Conservation (phyloP, 345 rosid species). For the Leavenworthia alabamica region DNA sequence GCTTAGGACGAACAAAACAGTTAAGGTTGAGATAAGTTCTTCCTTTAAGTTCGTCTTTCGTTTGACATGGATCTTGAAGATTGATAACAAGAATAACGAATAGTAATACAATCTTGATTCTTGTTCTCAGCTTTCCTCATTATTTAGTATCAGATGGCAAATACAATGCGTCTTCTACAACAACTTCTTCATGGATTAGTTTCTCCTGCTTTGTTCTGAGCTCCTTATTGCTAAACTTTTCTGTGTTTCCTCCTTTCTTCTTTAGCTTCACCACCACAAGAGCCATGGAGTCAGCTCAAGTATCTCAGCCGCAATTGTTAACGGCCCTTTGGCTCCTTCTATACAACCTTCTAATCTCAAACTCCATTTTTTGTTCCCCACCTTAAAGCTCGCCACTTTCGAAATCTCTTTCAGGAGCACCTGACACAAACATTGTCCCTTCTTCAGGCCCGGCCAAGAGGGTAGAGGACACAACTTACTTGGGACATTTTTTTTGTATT, state of each 20-base stretch:
- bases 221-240: slow-evolving; percentile 64
- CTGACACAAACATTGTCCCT: slow-evolving; percentile 48
- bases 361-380: slow-evolving; percentile 73
- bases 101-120: slow-evolving; percentile 2
- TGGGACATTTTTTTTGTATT: too few species aligned
- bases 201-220: slow-evolving; percentile 70
- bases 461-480: too few species aligned
- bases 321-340: slow-evolving; percentile 58
- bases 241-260: slow-evolving; percentile 79
- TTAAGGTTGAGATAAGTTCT: slow-evolving; percentile 12
- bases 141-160: slow-evolving; percentile 66
- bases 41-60: slow-evolving; percentile 10
- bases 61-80: not conserved
- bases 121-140: slow-evolving; percentile 25
- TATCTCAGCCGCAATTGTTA: slow-evolving; percentile 61
- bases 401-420: slow-evolving; percentile 72
- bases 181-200: slow-evolving; percentile 33
- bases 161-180: slow-evolving; percentile 26
- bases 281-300: slow-evolving; percentile 50
- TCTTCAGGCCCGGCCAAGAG: too few species aligned
- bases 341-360: slow-evolving; percentile 63
- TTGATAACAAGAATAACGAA: slow-evolving; percentile 6
- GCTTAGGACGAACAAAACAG: slow-evolving; percentile 4
- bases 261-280: slow-evolving; percentile 78
- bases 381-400: slow-evolving; percentile 53